Base-by-base conservation (phyloP, 108 stramenopile genomes). In the Fragilariopsis cylindrus region DNA sequence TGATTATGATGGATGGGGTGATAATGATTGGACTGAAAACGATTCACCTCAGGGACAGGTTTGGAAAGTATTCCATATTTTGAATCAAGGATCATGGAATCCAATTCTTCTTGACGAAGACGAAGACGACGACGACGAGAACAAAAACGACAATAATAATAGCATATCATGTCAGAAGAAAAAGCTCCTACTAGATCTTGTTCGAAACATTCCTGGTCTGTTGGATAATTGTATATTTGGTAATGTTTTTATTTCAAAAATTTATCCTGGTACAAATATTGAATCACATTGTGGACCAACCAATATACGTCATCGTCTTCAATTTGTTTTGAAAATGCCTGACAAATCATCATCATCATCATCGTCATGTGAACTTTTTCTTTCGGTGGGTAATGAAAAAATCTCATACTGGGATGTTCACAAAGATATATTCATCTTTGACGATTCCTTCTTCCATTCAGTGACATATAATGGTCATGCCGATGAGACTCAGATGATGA, bases 381-480 rank as follows among this genome's bases (percentile, higher is more conserved):
- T 88, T 48, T 44, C 67, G 47, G 82, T 88, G 5, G 83, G 80
- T 7, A 43, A 18, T 7, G 39, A 65, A 15, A 39, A 9, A 16
- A 52, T 72, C 15, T 60, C 57, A 5, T 62, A 78, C 30, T 72
- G 63, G 60, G 77, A 85, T 75, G 53, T 65, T 42, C 79, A 85
- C 52, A 86, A 79, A 15, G 49, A 74, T 45, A 80, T 74, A 21
- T 81, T 89, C 63, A 76, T 89, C 52, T 89, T 87, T 76, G 86
- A 89, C 66, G 88, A 89, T 60, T 87, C 86, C 57, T 84, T 87
- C 69, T 67, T 84, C 48, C 88, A 87, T 80, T 85, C 80, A 4
- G 88, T 81, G 0, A 52, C 72, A 8, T 81, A 84, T 81, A 30
- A 30, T 30, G 30, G 30, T 30, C 30, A 30, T 30, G 30, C 30